Conservation (phyloP, 2,329 filamentous ascomycete genomes). For the Clonostachys byssicola region DNA sequence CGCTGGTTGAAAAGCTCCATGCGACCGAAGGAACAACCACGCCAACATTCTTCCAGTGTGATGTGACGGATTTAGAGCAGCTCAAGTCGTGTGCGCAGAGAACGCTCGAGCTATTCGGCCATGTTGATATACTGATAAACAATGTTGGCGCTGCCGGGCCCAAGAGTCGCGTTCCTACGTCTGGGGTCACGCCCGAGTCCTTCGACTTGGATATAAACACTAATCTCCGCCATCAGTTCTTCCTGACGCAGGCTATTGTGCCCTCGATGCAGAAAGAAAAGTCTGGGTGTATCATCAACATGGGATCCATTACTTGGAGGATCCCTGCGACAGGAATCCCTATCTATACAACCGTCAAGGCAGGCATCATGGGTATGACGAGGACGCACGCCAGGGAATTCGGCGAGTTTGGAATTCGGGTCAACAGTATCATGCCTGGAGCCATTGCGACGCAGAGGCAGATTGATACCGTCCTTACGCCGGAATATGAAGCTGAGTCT, state of each 20-base stretch:
- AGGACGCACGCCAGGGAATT: conserved; percentile 51
- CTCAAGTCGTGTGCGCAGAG: conserved; percentile 23
- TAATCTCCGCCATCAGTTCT: conserved; percentile 45
- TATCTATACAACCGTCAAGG: conserved; percentile 47
- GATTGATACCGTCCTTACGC: conserved; percentile 34
- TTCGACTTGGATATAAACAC: conserved; percentile 37
- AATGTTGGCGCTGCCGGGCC: conserved; percentile 57
- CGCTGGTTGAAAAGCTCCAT: conserved; percentile 12
- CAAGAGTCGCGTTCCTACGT: conserved; percentile 17
- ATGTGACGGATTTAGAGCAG: conserved; percentile 28
- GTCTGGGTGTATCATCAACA: conserved; percentile 48
- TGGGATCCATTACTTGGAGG: conserved; percentile 45
- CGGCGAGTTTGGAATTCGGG: conserved; percentile 36
- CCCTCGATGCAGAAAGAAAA: conserved; percentile 46
- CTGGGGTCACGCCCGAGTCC: conserved; percentile 28
- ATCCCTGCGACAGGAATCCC: conserved; percentile 35
- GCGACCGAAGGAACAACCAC: conserved; percentile 9
- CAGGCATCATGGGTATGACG: conserved; percentile 50
- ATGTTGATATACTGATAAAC: conserved; percentile 77
- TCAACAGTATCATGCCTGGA: conserved; percentile 46
- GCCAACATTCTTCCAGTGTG: conserved; percentile 35
- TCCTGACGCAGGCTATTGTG: conserved; percentile 67
- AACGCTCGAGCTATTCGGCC: conserved; percentile 16
- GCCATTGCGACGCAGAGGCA: conserved; percentile 39
- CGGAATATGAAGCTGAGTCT: conserved; percentile 30